A percentile compares a stretch with the other conserved stretches of the same genome.
Conservation (phyloP, 139 green algal species). For the Picochlorum sp. region DNA sequence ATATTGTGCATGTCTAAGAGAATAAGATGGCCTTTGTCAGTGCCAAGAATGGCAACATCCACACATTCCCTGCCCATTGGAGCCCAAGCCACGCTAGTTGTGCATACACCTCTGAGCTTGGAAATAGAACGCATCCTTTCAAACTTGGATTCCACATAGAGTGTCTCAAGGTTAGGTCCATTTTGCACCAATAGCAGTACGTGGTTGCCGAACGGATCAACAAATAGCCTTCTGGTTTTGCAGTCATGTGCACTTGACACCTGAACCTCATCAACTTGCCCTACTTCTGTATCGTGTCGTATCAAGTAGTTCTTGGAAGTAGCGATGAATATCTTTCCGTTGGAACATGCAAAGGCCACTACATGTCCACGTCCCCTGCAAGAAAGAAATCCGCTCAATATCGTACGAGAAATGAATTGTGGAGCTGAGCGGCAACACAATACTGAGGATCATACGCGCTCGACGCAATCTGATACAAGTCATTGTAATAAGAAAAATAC, state of each 20-base stretch:
- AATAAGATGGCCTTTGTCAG: constrained; percentile 36
- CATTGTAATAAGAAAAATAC: neutral
- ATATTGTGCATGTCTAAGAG: constrained; percentile 37
- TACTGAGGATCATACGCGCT: too few relatives aligned
- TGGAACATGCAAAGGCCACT: constrained; percentile 12
- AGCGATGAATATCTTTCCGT: constrained; percentile 54
- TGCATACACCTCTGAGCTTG: constrained; percentile 40
- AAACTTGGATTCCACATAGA: constrained; percentile 44
- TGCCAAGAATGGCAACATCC: constrained; percentile 58
- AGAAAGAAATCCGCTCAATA: too few relatives aligned
- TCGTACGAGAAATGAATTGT: neutral
- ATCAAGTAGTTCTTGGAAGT: constrained; percentile 63
- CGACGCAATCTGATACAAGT: too few relatives aligned
- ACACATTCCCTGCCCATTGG: neutral
- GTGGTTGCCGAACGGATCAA: constrained; percentile 44
- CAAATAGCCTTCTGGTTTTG: constrained; percentile 28
- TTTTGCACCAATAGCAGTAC: constrained; percentile 30
- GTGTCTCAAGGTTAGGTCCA: constrained; percentile 21
- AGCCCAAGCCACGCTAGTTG: constrained; percentile 50
- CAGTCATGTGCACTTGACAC: constrained; percentile 29
- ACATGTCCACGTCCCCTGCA: constrained; percentile 13
- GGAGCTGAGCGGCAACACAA: too few relatives aligned
- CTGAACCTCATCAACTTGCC: constrained; percentile 40
- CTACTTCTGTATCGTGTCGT: constrained; percentile 48
- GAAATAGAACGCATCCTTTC: constrained; percentile 24